A percentile compares a stretch with the other conserved stretches of the same genome.
Evolutionary conservation across 768 basidiomycete species (phyloP).

Genomic region (Naganishia vishniacii): DNA sequence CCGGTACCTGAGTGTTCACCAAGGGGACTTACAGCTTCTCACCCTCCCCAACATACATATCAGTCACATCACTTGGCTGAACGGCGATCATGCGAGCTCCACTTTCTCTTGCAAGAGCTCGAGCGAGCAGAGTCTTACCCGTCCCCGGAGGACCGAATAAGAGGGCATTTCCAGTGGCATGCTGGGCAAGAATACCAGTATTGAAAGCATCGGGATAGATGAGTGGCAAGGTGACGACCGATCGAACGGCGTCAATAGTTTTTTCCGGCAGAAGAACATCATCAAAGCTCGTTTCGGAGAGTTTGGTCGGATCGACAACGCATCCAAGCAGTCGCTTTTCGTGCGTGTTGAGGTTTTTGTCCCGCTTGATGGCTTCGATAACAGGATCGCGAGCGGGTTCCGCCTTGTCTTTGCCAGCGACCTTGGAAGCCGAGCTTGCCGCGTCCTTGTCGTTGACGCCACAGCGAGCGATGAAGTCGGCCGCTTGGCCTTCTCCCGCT

Average conservation of each 20-base stretch:
- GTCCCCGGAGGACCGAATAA: conserved; percentile 59
- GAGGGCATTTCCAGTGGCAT: conserved; percentile 83
- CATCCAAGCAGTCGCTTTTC: conserved; percentile 74
- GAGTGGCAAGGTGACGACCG: conserved; percentile 80
- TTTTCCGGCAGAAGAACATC: conserved; percentile 82
- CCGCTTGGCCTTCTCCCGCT: conserved; percentile 6
- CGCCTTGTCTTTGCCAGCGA: conserved; percentile 26
- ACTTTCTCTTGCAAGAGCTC: conserved; percentile 86
- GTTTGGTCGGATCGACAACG: conserved; percentile 73
- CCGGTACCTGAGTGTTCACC: neutral
- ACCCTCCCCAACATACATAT: conserved; percentile 57
- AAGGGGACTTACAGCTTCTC: conserved; percentile 41
- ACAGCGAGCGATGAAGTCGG: neutral
- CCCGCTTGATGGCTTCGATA: conserved; percentile 68
- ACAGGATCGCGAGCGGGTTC: conserved; percentile 58
- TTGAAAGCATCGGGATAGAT: conserved; percentile 81
- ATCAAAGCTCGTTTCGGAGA: conserved; percentile 62
- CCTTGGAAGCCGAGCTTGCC: conserved; percentile 34
- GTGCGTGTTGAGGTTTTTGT: conserved; percentile 69
- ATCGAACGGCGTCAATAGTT: conserved; percentile 86
- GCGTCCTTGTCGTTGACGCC: conserved; percentile 25
- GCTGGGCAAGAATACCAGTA: conserved; percentile 81
- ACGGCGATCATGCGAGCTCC: conserved; percentile 88
- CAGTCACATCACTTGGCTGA: conserved; percentile 86
- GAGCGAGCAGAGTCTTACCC: conserved; percentile 84